Evolutionary conservation across 805 yeast genomes (phyloP).

Genomic region (Debaryomyces prosopidis): DNA sequence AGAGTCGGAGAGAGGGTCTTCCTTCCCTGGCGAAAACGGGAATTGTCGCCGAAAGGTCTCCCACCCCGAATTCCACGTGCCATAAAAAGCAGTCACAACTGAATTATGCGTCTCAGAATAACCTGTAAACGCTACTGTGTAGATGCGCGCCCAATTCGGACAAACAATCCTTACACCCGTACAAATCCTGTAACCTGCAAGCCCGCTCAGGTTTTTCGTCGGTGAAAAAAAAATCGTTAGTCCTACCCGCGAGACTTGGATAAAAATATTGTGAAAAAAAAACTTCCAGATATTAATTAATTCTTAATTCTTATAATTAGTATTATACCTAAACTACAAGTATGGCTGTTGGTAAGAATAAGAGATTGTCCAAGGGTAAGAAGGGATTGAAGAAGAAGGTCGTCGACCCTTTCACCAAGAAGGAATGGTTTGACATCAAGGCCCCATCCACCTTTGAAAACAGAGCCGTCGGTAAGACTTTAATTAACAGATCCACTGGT

Average conservation of each 20-base stretch:
- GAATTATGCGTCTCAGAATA: too few species aligned
- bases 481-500: conserved; percentile 98
- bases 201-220: too few species aligned
- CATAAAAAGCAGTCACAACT: too few species aligned
- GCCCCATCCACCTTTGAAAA: conserved; percentile 98
- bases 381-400: conserved; percentile 99
- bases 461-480: conserved; percentile 98
- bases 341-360: conserved; percentile 62
- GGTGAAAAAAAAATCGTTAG: not conserved
- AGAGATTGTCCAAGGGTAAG: conserved; percentile 82
- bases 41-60: too few species aligned
- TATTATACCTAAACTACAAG: conserved; percentile 15
- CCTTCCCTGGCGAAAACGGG: too few species aligned
- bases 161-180: too few species aligned
- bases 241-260: not conserved
- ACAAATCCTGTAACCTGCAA: too few species aligned
- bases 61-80: too few species aligned
- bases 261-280: conserved; percentile 4
- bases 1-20: too few species aligned
- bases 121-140: too few species aligned
- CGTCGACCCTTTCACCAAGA: conserved; percentile 99
- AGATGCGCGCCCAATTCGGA: too few species aligned
- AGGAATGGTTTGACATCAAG: conserved; percentile 98
- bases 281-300: not conserved
- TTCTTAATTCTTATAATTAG: not conserved